phyloP scores from a whole-genome alignment of 306 rosid genomes.

The Quercus berberidifolia region DNA sequence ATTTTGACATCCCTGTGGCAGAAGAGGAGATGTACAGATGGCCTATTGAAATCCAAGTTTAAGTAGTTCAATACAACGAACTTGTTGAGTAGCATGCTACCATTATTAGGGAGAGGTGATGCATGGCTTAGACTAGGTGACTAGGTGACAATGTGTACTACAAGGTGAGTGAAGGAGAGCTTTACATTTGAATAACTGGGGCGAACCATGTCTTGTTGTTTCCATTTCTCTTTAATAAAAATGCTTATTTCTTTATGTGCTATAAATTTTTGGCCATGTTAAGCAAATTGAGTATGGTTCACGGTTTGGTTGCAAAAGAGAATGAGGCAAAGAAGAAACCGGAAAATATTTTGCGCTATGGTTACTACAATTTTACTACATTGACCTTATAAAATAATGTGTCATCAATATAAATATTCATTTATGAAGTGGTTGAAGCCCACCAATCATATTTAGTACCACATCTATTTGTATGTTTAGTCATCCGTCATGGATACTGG shows the following conservation, averaged over 20 bases:
- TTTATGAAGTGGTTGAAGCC: too few species aligned
- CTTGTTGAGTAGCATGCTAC: not conserved
- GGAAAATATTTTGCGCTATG: too few species aligned
- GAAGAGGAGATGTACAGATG: conserved; percentile 61
- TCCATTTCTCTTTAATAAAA: not conserved
- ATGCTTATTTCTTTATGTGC: not conserved
- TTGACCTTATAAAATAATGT: too few species aligned
- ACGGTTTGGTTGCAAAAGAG: too few species aligned
- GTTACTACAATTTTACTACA: too few species aligned
- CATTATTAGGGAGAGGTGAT: not conserved
- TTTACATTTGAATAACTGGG: not conserved
- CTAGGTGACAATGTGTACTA: not conserved
- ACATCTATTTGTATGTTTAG: too few species aligned
- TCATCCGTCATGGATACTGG: too few species aligned
- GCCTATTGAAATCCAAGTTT: conserved; percentile 63
- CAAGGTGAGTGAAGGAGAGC: not conserved
- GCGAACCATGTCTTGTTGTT: not conserved
- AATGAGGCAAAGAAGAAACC: too few species aligned
- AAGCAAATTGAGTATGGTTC: too few species aligned
- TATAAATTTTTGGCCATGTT: too few species aligned
- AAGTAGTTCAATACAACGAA: conserved; percentile 1
- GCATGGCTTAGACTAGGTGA: not conserved
- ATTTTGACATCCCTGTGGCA: conserved; percentile 52
- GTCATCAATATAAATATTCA: too few species aligned
- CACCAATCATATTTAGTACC: too few species aligned